Percentiles rank a stretch among this genome's conserved stretches.
Conservation (phyloP, 768 basidiomycete genomes). For the Pulveroboletus sp. region DNA sequence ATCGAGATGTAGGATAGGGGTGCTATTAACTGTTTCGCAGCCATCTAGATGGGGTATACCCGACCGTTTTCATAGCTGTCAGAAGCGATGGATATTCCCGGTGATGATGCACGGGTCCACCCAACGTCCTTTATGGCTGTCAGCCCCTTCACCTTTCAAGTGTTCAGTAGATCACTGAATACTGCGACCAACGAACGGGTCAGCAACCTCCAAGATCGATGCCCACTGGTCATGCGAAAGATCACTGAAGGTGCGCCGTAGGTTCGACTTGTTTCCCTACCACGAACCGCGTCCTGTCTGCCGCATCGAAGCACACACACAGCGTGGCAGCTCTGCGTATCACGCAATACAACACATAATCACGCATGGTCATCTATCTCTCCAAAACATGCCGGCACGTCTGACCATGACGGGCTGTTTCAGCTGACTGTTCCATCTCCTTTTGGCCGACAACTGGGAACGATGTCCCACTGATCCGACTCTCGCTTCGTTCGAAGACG, state of each 20-base stretch:
- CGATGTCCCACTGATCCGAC: no score
- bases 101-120: background rate
- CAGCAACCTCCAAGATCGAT: background rate
- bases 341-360: no score
- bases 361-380: no score
- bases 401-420: no score
- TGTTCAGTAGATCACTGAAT: slow-evolving; percentile 10
- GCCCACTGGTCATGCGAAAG: no score
- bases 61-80: background rate
- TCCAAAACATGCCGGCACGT: no score
- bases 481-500: no score
- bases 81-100: background rate
- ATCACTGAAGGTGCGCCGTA: background rate
- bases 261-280: background rate
- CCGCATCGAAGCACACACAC: background rate
- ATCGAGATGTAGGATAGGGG: slow-evolving; percentile 10
- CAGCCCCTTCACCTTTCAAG: slow-evolving; percentile 26
- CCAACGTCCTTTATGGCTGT: background rate
- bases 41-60: background rate
- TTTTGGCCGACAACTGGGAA: no score
- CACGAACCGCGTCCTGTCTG: background rate
- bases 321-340: no score
- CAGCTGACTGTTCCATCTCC: no score
- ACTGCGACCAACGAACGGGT: background rate
- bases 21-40: background rate